These are phyloP conservation scores for Diplodia sapinea DNA, from an alignment of 2,329 filamentous ascomycete genomes.

Conservation along the genomic window DNA sequence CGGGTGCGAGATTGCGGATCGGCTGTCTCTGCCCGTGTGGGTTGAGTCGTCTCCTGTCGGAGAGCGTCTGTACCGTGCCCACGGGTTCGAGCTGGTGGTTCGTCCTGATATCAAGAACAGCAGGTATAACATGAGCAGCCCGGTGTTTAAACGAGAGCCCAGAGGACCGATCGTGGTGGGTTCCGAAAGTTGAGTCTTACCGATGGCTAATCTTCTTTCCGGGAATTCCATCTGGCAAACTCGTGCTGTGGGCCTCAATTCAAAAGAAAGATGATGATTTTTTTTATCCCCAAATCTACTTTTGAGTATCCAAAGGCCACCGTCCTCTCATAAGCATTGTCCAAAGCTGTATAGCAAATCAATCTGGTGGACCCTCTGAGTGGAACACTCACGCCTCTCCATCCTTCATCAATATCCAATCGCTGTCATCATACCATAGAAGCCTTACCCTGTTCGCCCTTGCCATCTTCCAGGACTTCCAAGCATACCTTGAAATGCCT, in stretches of 20 bases:
- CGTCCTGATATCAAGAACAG: conserved; percentile 30
- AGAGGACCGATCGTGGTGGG: conserved; percentile 34
- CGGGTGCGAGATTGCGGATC: conserved; percentile 45
- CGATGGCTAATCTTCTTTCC: too few relatives aligned
- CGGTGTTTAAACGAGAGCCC: conserved; percentile 33
- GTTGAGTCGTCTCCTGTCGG: conserved; percentile 39
- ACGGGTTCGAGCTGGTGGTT: conserved; percentile 37
- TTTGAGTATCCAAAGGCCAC: too few relatives aligned
- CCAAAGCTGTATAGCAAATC: too few relatives aligned
- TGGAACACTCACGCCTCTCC: not conserved
- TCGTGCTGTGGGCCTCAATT: too few relatives aligned
- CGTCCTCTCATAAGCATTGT: too few relatives aligned
- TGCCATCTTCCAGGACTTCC: not conserved
- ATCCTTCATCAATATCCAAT: not conserved
- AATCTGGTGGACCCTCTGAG: too few relatives aligned
- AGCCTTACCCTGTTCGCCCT: not conserved
- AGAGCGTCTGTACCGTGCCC: conserved; percentile 37
- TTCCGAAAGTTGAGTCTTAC: not conserved
- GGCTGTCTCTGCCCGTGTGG: conserved; percentile 41
- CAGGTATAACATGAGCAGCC: conserved; percentile 31
- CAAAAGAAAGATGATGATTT: too few relatives aligned
- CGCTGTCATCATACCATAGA: not conserved
- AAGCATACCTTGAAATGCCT: conserved; percentile 8
- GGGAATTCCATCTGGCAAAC: not conserved
- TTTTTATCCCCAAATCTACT: too few relatives aligned